Evolutionary conservation across 2,329 filamentous ascomycete genomes (phyloP), one percentile per base, ranked within the genome.

Genomic region (Botryotinia globosa): DNA sequence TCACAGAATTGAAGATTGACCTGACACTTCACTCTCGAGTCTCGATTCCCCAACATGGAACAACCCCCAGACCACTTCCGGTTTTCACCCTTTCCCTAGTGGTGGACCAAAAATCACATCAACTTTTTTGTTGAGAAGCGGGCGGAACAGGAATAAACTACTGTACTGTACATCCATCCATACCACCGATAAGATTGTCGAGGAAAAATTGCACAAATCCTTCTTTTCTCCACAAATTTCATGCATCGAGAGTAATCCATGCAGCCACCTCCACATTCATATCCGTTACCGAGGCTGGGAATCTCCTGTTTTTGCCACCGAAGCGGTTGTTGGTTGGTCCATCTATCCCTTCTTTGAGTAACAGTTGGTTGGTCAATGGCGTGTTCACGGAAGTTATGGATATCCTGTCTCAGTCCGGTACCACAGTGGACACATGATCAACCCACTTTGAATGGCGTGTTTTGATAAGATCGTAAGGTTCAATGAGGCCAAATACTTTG

Each of bases 401-500:
- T 18, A 65, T 48, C 42, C 14, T 16, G 29, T 65, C 22, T 32
- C 44, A 48, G 20, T 48, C 29, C 12, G 44, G 32, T 22, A 25
- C 20, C 63, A 32, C 37, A n/a, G 63, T 65, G 63, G 63, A 18
- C 20, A 42, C 7, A 25, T 48, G 22, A 25, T 65, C 29, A 65
- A 48, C 32, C 63, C 63, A 65, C 63, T 51, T 25, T n/a, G 44
- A 10, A 65, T 51, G 29, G 63, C 25, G 37, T 48, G 44, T 34
- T 34, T 48, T 48, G 63, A 32, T 65, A 65, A 48, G 63, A 65
- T 65, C 63, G 63, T 65, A 65, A 32, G 44, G 63, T 51, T 65
- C 44, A 7, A 20, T 51, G 44, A 37, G 29, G 44, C 10, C 29
- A 65, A 48, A 65, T 37, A 37, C 42, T 48, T 65, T 65, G 63